A percentile compares a stretch with the other conserved stretches of the same genome.
These are phyloP conservation scores for Fusarium torulosum DNA, from an alignment of 2,329 filamentous ascomycete genomes.

Conservation along the genomic window DNA sequence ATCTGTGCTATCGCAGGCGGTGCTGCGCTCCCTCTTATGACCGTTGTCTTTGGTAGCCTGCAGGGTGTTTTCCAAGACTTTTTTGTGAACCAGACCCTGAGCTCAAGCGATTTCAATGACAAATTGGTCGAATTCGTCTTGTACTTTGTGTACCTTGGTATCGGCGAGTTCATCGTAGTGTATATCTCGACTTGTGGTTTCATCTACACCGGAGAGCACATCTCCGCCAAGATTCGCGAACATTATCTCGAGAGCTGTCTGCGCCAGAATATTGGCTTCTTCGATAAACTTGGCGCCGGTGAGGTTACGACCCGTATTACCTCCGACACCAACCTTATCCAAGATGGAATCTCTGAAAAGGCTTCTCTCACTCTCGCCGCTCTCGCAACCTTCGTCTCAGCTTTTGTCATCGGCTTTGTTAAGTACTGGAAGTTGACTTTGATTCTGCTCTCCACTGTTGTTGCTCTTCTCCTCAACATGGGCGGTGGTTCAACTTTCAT, in stretches of 20 bases:
- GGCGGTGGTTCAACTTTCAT: constrained; percentile 79
- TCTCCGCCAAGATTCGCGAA: constrained; percentile 82
- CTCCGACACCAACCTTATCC: constrained; percentile 91
- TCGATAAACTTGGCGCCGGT: constrained; percentile 91
- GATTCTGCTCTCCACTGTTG: constrained; percentile 84
- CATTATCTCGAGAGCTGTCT: constrained; percentile 87
- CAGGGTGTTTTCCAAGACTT: constrained; percentile 78
- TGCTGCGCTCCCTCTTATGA: constrained; percentile 83
- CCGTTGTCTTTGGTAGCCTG: constrained; percentile 82
- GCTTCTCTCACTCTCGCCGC: constrained; percentile 82
- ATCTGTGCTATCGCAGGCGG: constrained; percentile 78
- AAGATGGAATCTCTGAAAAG: constrained; percentile 94
- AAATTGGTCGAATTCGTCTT: constrained; percentile 75
- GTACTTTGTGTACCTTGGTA: constrained; percentile 87
- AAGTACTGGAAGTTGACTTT: constrained; percentile 94
- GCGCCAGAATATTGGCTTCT: constrained; percentile 90
- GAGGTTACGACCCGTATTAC: constrained; percentile 96
- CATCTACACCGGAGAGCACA: constrained; percentile 87
- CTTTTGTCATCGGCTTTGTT: constrained; percentile 90
- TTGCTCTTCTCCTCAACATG: constrained; percentile 84
- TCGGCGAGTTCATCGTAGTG: constrained; percentile 82
- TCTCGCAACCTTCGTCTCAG: constrained; percentile 84
- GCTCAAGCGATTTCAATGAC: constrained; percentile 68
- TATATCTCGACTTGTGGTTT: constrained; percentile 86
- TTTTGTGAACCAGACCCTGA: constrained; percentile 59